Conservation (phyloP, 345 rosid genomes). For the Hibiscus tridactylites region DNA sequence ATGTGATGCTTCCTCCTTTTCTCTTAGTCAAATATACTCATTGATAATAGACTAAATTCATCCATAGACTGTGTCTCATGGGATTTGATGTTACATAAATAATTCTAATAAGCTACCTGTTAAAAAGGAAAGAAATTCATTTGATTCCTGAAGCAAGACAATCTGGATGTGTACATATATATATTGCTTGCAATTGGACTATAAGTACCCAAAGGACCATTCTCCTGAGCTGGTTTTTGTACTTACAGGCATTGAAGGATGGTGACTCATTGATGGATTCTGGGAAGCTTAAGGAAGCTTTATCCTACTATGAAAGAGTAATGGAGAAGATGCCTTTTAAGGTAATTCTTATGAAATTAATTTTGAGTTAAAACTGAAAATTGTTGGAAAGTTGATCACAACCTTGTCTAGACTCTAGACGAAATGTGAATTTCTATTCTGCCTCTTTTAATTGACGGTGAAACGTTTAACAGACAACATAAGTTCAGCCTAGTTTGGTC, state of each 20-base stretch:
- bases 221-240: slow-evolving; percentile 11
- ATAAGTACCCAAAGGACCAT: neutral
- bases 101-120: neutral
- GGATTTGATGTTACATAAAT: neutral
- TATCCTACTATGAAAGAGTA: slow-evolving; percentile 53
- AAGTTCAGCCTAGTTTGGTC: neutral
- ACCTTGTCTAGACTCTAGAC: neutral
- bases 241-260: slow-evolving; percentile 50
- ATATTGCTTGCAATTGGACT: neutral
- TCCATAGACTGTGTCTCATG: neutral
- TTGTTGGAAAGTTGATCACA: neutral
- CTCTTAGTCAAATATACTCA: neutral
- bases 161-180: neutral
- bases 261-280: slow-evolving; percentile 76
- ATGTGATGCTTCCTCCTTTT: neutral
- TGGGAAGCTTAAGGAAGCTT: slow-evolving; percentile 70
- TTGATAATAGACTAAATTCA: neutral
- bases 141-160: neutral
- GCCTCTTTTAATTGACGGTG: neutral
- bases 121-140: neutral
- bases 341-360: slow-evolving; percentile 35
- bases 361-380: neutral
- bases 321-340: slow-evolving; percentile 62
- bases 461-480: neutral
- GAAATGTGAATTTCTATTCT: neutral